Evolutionary conservation across 768 basidiomycete genomes (phyloP).

Genomic region (Podaxis sp.): DNA sequence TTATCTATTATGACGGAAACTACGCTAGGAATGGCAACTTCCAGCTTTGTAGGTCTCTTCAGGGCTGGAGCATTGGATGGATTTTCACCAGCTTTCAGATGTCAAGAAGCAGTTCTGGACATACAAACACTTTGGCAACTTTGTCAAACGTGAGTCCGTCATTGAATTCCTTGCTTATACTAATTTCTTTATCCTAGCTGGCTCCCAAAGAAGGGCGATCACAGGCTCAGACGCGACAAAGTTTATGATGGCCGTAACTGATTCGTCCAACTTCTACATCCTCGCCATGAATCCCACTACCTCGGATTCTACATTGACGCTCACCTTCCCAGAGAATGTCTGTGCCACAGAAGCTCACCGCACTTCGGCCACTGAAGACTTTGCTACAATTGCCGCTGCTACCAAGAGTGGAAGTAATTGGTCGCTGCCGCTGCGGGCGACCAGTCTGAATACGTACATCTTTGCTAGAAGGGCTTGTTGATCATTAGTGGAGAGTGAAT

Average conservation of each 20-base stretch:
- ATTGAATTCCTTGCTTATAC: neutral
- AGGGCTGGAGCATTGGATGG: neutral
- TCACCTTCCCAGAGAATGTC: constrained; percentile 33
- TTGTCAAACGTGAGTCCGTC: constrained; percentile 32
- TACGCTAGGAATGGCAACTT: constrained; percentile 37
- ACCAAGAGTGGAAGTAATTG: constrained; percentile 23
- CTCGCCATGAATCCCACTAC: constrained; percentile 35
- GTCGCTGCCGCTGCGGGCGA: constrained; percentile 28
- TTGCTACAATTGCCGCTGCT: constrained; percentile 27
- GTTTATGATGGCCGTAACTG: constrained; percentile 31
- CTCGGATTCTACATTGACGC: constrained; percentile 24
- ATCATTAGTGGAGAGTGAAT: neutral
- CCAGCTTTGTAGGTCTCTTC: constrained; percentile 28
- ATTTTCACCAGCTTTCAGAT: constrained; percentile 20
- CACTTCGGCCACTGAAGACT: constrained; percentile 34
- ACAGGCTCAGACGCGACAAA: constrained; percentile 30
- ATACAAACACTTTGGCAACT: constrained; percentile 40
- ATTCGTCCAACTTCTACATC: constrained; percentile 26
- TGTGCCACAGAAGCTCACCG: constrained; percentile 28
- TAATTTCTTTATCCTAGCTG: constrained; percentile 22
- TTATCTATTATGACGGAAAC: constrained; percentile 40
- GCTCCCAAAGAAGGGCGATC: constrained; percentile 33
- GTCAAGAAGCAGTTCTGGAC: constrained; percentile 38
- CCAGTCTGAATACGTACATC: constrained; percentile 35
- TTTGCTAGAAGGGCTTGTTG: constrained; percentile 29